These are phyloP conservation scores for Aspergillus sp. DNA, from an alignment of 2,329 filamentous ascomycete species.

Conservation along the genomic window DNA sequence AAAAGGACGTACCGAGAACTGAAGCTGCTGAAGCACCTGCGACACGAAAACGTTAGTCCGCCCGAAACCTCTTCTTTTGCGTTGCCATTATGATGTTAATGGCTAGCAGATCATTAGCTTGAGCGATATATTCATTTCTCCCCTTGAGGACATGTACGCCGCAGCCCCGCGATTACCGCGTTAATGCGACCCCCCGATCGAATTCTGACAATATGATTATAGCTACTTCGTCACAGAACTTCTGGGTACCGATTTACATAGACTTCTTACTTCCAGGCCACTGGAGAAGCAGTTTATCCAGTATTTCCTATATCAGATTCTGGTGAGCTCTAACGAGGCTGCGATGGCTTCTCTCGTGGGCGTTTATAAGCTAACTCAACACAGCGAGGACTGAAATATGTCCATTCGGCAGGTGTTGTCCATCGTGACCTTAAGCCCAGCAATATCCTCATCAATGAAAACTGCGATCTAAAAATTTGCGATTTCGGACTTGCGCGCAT, in stretches of 20 bases:
- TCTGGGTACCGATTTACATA: slow-evolving; percentile 92
- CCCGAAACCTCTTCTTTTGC: background rate
- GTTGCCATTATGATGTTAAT: slow-evolving; percentile 16
- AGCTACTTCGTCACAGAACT: slow-evolving; percentile 99
- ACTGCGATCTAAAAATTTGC: slow-evolving; percentile 99
- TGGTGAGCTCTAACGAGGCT: slow-evolving; percentile 61
- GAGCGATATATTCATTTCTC: slow-evolving; percentile 99
- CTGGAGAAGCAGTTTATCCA: slow-evolving; percentile 99
- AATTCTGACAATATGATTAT: slow-evolving; percentile 18
- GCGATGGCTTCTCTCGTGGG: background rate
- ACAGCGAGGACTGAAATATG: slow-evolving; percentile 96
- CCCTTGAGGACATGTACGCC: slow-evolving; percentile 89
- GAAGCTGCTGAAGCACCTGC: slow-evolving; percentile 94
- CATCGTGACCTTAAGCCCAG: slow-evolving; percentile 97
- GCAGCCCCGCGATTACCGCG: slow-evolving; percentile 29
- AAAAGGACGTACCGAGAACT: slow-evolving; percentile 97
- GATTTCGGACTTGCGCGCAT: slow-evolving; percentile 97
- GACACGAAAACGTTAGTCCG: slow-evolving; percentile 83
- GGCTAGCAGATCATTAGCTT: slow-evolving; percentile 80
- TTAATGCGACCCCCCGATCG: background rate
- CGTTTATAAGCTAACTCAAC: slow-evolving; percentile 20
- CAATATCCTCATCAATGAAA: slow-evolving; percentile 99
- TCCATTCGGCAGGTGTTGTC: slow-evolving; percentile 96
- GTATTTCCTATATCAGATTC: slow-evolving; percentile 98
- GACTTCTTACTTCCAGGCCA: slow-evolving; percentile 88